Evolutionary conservation across 208 protist species (phyloP), one percentile per base, ranked within the genome.

Genomic region (Leishmania lainsoni): DNA sequence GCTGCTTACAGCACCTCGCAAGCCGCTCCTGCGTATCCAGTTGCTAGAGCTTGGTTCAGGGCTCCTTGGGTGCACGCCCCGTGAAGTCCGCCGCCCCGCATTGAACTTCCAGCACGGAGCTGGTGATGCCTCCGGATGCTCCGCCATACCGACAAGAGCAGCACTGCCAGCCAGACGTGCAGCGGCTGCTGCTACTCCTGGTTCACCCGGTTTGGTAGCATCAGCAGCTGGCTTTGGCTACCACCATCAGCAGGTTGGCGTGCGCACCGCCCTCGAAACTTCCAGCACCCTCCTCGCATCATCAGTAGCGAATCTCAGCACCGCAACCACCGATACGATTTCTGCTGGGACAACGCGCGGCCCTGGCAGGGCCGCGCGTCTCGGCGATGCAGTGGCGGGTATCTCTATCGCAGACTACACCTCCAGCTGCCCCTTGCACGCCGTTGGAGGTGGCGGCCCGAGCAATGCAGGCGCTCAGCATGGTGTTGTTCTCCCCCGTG

Each of bases 401-500:
- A 22, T 56, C 29, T 48, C 52, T 48, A 48, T 66, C 5, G 35
- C 39, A 6, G 74, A 76, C 22, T 26, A 54, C 29, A 29, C 49
- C 52, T 3, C 17, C 49, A 76, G 32, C 72, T 32, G 49, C 10
- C 5, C 72, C 14, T 32, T 58, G 72, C 56, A n/a, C 32, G 49
- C 48, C 20, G 29, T 5, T 58, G 72, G 72, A 35, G 32, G 52
- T 26, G 72, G n/a, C 5, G 66, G 78, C 35, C 20, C 12, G 49
- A 49, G 52, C 29, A 65, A 54, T 54, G 75, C 56, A 1, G 83
- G 81, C 4, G 73, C 89, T 20, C 68, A 73, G 56, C 81, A 93
- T 45, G 92, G 92, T 26, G 86, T 93, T 26, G 87, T 89, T 70
- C 79, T 96, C 63, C 93, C 93, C 0, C 91, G 90, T 56, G 66